Evolutionary conservation across 2,329 filamentous ascomycete species (phyloP), one percentile per base, ranked within the genome.

Genomic region (Immersiporthe knoxdaviesiana): DNA sequence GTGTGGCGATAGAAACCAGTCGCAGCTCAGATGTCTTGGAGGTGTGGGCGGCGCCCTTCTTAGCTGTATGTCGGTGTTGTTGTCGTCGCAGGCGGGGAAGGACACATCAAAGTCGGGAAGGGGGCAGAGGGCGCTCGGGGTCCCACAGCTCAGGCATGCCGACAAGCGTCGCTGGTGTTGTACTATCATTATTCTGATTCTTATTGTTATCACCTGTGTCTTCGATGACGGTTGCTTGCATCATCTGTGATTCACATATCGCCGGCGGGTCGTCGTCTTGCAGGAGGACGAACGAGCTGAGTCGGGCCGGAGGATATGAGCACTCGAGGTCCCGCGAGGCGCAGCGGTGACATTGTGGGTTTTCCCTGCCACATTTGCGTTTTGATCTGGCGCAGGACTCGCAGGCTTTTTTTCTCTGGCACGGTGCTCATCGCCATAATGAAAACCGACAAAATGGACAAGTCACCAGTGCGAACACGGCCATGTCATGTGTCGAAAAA

Each of bases 1-100:
- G 1, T 72, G 65, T 12, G 68, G 65, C 0, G 50, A 61, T 27
- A 70, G 59, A 18, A 72, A 72, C 65, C 71, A 72, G 35, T 67
- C 44, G 12, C n/a, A 54, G 58, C 39, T 35, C 11, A 61, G 52
- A 30, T 66, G 52, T 8, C 52, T 63, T 1, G 59, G 1, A 5
- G 66, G 47, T 39, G 41, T 24, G 7, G 35, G n/a, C 12, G 21
- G 11, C 21, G 64, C 63, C n/a, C 58, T 41, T 27, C 18, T 24
- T 6, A 67, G 16, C 32, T 67, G 50, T 10, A 67, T 21, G 6
- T 67, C 41, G 16, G 59, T 60, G 10, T 10, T 24, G 50, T 8
- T 35, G 10, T 10, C 18, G 50, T 8, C 8, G 35, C 58, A 12
- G 16, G 30, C 5, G 1, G 56, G 52, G 12, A 54, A 1, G 3